A percentile compares a stretch with the other conserved stretches of the same genome.
phyloP scores from a whole-genome alignment of 1,139 yeast species.

The Candida gigantensis region DNA sequence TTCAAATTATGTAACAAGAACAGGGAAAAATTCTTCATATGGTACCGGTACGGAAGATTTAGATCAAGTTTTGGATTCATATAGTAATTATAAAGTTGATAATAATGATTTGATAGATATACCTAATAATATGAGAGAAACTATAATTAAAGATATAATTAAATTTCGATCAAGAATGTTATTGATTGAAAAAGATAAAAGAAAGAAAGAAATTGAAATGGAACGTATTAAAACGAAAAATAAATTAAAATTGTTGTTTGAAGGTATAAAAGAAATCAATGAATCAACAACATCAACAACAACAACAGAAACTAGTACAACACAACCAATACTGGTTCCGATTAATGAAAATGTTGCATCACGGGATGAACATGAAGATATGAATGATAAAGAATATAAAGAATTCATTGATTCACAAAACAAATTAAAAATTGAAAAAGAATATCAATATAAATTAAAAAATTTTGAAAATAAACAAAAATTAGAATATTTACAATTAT shows the following conservation, averaged over 20 bases:
- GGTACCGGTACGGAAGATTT: slow-evolving; percentile 35
- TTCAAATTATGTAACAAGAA: slow-evolving; percentile 10
- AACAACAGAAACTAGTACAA: not conserved
- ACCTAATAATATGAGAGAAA: slow-evolving; percentile 59
- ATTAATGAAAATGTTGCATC: not conserved
- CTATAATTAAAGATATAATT: slow-evolving; percentile 57
- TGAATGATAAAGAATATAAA: slow-evolving; percentile 39
- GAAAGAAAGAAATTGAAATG: slow-evolving; percentile 50
- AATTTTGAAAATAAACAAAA: slow-evolving; percentile 21
- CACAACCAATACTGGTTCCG: not conserved
- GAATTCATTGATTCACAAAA: slow-evolving; percentile 20
- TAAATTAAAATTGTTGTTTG: slow-evolving; percentile 52
- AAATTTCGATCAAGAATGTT: slow-evolving; percentile 64
- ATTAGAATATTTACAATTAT: slow-evolving; percentile 19
- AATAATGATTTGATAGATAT: slow-evolving; percentile 61
- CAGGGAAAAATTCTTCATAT: slow-evolving; percentile 7
- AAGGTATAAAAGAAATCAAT: slow-evolving; percentile 39
- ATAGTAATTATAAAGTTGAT: slow-evolving; percentile 55
- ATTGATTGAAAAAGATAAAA: slow-evolving; percentile 55
- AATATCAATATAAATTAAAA: slow-evolving; percentile 20
- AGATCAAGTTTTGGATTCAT: slow-evolving; percentile 37
- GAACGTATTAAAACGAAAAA: slow-evolving; percentile 56
- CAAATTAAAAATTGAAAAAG: slow-evolving; percentile 19
- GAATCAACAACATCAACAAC: slow-evolving; percentile 16
- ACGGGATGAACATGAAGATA: slow-evolving; percentile 25